These are phyloP conservation scores for Boletus rubroflammeus DNA, from an alignment of 768 basidiomycete species.

Conservation along the genomic window DNA sequence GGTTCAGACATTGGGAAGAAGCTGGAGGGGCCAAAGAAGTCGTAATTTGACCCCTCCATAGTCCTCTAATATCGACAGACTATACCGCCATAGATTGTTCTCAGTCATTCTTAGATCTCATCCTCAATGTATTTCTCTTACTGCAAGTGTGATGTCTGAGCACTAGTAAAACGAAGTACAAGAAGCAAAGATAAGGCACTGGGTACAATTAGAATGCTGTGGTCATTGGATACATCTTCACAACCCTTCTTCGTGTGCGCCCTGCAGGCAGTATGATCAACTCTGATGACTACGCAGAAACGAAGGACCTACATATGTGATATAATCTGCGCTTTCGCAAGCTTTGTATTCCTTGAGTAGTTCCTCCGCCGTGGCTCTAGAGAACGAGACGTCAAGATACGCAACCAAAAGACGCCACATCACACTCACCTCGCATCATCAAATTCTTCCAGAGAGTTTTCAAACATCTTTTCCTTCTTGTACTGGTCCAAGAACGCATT, in stretches of 20 bases:
- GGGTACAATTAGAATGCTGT: not conserved
- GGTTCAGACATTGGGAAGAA: constrained; percentile 85
- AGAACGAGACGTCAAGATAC: not conserved
- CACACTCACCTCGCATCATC: constrained; percentile 84
- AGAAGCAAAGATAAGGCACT: not conserved
- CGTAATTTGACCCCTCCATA: constrained; percentile 46
- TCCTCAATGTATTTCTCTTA: constrained; percentile 22
- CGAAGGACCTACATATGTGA: constrained; percentile 63
- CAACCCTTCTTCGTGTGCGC: constrained; percentile 33
- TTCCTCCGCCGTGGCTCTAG: constrained; percentile 81
- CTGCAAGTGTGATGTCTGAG: constrained; percentile 4
- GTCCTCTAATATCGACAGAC: constrained; percentile 30
- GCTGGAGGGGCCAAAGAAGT: constrained; percentile 73
- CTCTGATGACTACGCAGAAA: not conserved
- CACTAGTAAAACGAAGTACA: constrained; percentile 1
- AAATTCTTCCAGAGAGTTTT: constrained; percentile 90
- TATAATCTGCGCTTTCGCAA: constrained; percentile 93
- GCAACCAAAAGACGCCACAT: not conserved
- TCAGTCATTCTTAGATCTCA: constrained; percentile 23
- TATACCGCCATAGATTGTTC: constrained; percentile 15
- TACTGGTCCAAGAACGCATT: constrained; percentile 98
- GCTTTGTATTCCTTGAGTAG: constrained; percentile 93
- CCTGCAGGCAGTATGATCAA: constrained; percentile 20
- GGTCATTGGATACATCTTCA: constrained; percentile 5
- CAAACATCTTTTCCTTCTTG: constrained; percentile 95